These are phyloP conservation scores for Ploettnerulaceae sp. DNA, from an alignment of 2,329 filamentous ascomycete species.

Conservation along the genomic window DNA sequence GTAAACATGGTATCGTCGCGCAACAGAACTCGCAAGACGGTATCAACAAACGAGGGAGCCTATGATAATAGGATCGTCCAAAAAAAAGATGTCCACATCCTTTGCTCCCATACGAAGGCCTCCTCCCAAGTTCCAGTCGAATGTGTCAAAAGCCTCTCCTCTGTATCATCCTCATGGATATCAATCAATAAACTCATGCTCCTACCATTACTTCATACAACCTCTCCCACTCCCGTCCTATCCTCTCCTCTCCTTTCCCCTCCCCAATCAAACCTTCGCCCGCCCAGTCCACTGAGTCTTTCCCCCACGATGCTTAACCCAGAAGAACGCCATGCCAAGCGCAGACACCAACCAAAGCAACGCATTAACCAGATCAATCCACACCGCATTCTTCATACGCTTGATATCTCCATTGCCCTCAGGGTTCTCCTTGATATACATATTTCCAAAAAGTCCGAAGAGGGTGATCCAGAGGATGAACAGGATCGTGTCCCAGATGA, in stretches of 20 bases:
- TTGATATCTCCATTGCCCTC: conserved; percentile 58
- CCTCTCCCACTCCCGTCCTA: not conserved
- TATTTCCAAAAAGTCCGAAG: conserved; percentile 76
- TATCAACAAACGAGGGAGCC: no score
- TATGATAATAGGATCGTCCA: not conserved
- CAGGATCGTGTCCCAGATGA: conserved; percentile 66
- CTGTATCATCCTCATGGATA: not conserved
- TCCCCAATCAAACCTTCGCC: conserved; percentile 43
- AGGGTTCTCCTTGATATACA: conserved; percentile 68
- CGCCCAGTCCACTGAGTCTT: conserved; percentile 55
- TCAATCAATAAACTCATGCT: not conserved
- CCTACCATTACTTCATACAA: conserved; percentile 2
- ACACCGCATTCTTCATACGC: conserved; percentile 83
- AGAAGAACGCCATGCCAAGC: conserved; percentile 51
- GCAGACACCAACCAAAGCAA: conserved; percentile 69
- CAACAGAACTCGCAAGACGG: not conserved
- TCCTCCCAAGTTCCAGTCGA: no score
- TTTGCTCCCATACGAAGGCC: no score
- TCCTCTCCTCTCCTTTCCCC: conserved; percentile 2
- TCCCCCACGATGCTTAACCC: conserved; percentile 50
- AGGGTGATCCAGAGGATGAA: conserved; percentile 76
- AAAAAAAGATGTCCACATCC: not conserved
- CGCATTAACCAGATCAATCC: conserved; percentile 72
- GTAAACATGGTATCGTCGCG: not conserved
- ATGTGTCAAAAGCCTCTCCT: not conserved